Evolutionary conservation across 1,284 basidiomycete genomes (phyloP).

Genomic region (Tylopilus orsonianus): DNA sequence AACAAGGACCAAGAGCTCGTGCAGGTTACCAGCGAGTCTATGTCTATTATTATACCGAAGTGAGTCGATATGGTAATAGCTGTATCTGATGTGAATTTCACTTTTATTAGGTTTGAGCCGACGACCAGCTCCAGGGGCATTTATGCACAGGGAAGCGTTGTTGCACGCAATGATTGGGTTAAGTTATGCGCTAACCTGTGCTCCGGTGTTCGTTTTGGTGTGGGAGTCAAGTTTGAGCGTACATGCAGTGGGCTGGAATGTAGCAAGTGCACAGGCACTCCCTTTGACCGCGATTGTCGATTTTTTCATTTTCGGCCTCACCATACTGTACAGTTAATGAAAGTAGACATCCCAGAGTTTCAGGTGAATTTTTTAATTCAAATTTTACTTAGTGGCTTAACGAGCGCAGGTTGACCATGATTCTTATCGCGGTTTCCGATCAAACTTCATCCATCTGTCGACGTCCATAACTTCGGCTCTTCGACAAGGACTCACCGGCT

Average conservation of each 20-base stretch:
- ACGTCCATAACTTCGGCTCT: conserved; percentile 78
- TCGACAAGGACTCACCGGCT: conserved; percentile 28
- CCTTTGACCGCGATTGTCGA: conserved; percentile 81
- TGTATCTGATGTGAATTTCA: conserved; percentile 2
- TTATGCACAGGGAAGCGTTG: conserved; percentile 20
- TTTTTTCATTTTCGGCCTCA: conserved; percentile 84
- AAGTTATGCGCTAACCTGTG: conserved; percentile 81
- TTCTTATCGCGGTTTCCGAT: conserved; percentile 88
- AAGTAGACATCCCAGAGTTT: conserved; percentile 42
- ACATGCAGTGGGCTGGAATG: conserved; percentile 78
- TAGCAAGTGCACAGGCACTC: conserved; percentile 54
- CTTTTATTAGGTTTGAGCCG: conserved; percentile 25
- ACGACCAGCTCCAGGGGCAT: conserved; percentile 7
- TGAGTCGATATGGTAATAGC: conserved; percentile 33
- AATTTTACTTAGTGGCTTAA: background rate
- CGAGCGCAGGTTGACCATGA: conserved; percentile 54
- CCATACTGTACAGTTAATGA: conserved; percentile 73
- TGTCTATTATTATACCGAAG: conserved; percentile 85
- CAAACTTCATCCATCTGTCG: conserved; percentile 93
- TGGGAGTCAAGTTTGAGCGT: conserved; percentile 84
- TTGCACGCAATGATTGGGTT: conserved; percentile 35
- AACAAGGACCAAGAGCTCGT: conserved; percentile 81
- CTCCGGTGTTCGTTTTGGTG: conserved; percentile 90
- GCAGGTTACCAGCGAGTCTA: conserved; percentile 81
- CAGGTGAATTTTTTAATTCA: conserved; percentile 42